Base-by-base conservation (phyloP, 2,329 filamentous ascomycete species). In the Scortechinia acanthostroma region DNA sequence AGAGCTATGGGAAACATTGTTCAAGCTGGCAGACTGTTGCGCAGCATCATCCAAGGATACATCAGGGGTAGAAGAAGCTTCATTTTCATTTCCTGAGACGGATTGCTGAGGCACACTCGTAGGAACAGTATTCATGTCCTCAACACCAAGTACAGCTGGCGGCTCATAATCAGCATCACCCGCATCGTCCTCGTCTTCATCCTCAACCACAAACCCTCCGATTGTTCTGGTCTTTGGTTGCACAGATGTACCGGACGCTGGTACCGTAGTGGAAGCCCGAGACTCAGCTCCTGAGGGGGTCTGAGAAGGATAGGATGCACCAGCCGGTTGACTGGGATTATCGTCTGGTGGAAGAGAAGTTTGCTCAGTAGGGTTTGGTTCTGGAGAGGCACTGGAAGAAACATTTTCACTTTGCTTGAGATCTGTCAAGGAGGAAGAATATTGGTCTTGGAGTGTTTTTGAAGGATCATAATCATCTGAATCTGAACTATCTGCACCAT, bases 121-220 rank as follows among this genome's bases (percentile, higher is more conserved):
- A 60, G 66, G 63, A 64, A 61, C 61, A 62, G 63, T 63, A 60
- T 65, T 58, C 57, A 67, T 64, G 64, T 68, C 66, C 60, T 71
- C 63, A 58, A 68, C 61, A 57, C 65, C 64, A 61, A 54, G 57
- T 57, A 69, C 58, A 58, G 64, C 69, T 57, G 65, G 70, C 56
- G 68, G 64, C 50, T 66, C 42, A 60, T 68, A 68, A 57, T 68
- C 64, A 53, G 60, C 61, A 53, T 67, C 65, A 51, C 62, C 61
- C 50, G 61, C 53, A 44, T 72, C 69, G 54, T 72, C 70, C 57
- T 76, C 73, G 55, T 76, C 73, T 60, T 74, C 73, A 58, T 79
- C 76, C 63, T 81, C 77, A 59, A 76, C 71, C 62, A 79, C 73
- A 68, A 81, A 80, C 53, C 77, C 77, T 59, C 75, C 76, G 56